Conservation (phyloP, 495 filamentous ascomycete genomes). For the Neurospora sp. region DNA sequence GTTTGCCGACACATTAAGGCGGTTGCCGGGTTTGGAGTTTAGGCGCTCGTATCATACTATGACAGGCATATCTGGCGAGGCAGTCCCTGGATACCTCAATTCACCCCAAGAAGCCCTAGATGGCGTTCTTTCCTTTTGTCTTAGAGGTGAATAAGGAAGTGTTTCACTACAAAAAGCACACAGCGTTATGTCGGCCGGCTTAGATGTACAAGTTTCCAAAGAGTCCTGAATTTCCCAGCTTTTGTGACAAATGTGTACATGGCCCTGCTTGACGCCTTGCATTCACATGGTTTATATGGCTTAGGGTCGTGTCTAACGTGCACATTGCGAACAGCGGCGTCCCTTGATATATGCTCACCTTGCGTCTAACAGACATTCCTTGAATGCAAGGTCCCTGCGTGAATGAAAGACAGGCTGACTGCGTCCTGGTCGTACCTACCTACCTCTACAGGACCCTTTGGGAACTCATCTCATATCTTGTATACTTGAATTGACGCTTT, state of each 20-base stretch:
- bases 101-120: background rate
- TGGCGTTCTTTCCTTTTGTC: background rate
- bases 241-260: background rate
- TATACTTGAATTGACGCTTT: background rate
- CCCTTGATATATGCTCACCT: background rate
- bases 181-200: background rate
- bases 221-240: background rate
- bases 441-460: background rate
- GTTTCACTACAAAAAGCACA: background rate
- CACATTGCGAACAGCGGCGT: background rate
- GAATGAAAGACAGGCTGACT: background rate
- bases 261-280: background rate
- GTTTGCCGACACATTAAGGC: background rate
- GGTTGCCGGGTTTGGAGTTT: background rate
- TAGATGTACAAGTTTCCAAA: background rate
- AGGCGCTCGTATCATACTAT: background rate
- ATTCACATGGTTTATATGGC: background rate
- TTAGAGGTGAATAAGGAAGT: background rate
- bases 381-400: background rate
- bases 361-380: background rate
- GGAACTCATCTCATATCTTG: background rate
- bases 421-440: background rate
- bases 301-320: background rate
- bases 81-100: background rate
- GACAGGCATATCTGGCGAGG: background rate